Evolutionary conservation across 2,329 filamentous ascomycete species (phyloP).

Genomic region (Sporothrix schenckii): DNA sequence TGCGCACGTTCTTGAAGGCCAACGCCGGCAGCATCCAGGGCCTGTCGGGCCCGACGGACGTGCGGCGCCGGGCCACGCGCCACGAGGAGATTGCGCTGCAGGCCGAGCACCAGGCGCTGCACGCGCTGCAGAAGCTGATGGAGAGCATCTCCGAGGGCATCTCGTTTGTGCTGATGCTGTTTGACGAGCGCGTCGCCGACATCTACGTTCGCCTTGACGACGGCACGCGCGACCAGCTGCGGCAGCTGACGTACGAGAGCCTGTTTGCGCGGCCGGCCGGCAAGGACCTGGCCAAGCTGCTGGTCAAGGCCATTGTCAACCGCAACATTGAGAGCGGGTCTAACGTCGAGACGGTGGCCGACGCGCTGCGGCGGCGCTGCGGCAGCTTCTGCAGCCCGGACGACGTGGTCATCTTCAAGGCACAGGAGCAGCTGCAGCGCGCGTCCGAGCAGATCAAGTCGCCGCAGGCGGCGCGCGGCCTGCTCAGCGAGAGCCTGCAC

Average conservation of each 20-base stretch:
- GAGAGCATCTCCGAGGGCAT: conserved; percentile 94
- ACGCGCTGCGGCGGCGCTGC: conserved; percentile 87
- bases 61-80: conserved; percentile 75
- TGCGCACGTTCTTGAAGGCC: conserved; percentile 80
- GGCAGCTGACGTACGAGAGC: conserved; percentile 80
- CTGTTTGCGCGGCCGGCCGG: conserved; percentile 80
- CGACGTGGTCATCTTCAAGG: conserved; percentile 97
- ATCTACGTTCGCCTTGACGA: conserved; percentile 79
- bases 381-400: conserved; percentile 97
- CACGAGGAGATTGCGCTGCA: conserved; percentile 92
- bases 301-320: conserved; percentile 98
- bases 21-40: conserved; percentile 94
- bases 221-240: conserved; percentile 67
- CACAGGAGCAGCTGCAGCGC: conserved; percentile 89
- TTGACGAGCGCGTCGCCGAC: conserved; percentile 89
- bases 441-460: conserved; percentile 78
- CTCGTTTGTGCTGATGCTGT: conserved; percentile 91
- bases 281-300: conserved; percentile 85
- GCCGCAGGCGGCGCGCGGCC: conserved; percentile 72
- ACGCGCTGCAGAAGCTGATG: conserved; percentile 82
- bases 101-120: conserved; percentile 89
- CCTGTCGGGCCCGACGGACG: conserved; percentile 82
- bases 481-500: conserved; percentile 85
- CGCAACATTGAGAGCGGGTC: conserved; percentile 95
- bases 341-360: conserved; percentile 95